Conservation (phyloP, 1,284 basidiomycete species). For the Austroboletus rostrupii region DNA sequence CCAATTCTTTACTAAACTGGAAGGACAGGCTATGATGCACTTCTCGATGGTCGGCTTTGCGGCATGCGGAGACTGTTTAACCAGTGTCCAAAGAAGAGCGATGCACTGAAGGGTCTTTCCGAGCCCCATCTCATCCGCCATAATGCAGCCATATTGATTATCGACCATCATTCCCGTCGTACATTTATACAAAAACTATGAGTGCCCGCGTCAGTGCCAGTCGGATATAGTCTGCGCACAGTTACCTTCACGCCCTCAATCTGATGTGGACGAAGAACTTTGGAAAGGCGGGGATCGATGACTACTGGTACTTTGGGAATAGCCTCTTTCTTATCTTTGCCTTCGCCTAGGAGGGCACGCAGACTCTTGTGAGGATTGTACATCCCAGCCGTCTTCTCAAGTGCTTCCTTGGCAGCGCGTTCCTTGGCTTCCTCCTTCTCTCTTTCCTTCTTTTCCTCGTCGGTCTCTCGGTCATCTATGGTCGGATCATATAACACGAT, state of each 20-base stretch:
- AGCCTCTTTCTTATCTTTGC: conserved; percentile 62
- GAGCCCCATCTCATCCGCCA: conserved; percentile 99
- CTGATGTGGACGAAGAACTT: conserved; percentile 94
- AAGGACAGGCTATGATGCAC: conserved; percentile 96
- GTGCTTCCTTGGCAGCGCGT: conserved; percentile 60
- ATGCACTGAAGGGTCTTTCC: conserved; percentile 98
- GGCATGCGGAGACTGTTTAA: conserved; percentile 91
- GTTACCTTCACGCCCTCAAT: conserved; percentile 94
- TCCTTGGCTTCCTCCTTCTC: conserved; percentile 69
- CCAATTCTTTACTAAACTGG: conserved; percentile 97
- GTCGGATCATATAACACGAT: conserved; percentile 98
- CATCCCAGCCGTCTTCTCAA: conserved; percentile 63
- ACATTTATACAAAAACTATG: conserved; percentile 90
- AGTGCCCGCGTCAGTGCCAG: conserved; percentile 13
- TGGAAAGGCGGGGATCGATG: conserved; percentile 85
- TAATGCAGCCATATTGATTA: conserved; percentile 94
- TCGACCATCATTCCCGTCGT: conserved; percentile 91
- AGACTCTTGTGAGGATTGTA: conserved; percentile 92
- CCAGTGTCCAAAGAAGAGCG: conserved; percentile 91
- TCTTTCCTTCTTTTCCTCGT: conserved; percentile 71
- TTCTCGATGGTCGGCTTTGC: conserved; percentile 92
- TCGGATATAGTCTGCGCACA: background rate
- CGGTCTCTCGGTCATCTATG: conserved; percentile 86
- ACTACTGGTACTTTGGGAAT: conserved; percentile 91
- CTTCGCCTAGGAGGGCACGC: conserved; percentile 78